Percentiles rank a stretch among this genome's conserved stretches.
phyloP scores from a whole-genome alignment of 1,284 basidiomycete genomes.

The Tylopilus orsonianus region DNA sequence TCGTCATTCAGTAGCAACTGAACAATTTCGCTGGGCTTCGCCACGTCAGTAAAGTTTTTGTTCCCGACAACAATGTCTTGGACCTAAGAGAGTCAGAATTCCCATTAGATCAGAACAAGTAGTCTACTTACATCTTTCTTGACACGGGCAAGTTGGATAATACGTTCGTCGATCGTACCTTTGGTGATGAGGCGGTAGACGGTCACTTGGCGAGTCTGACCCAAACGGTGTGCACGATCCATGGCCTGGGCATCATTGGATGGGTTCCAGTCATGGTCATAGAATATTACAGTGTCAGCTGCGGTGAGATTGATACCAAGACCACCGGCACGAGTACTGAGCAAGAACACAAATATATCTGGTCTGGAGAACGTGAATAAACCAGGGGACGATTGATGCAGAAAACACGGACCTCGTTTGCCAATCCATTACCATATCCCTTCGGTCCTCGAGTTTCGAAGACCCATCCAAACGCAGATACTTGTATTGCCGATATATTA shows the following conservation, averaged over 20 bases:
- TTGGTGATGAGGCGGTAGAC: slow-evolving; percentile 97
- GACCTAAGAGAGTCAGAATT: slow-evolving; percentile 51
- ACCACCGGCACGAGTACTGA: slow-evolving; percentile 96
- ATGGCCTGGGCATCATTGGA: slow-evolving; percentile 99
- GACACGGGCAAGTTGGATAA: slow-evolving; percentile 89
- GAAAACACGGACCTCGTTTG: slow-evolving; percentile 78
- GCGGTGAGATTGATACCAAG: slow-evolving; percentile 98
- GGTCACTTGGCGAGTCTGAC: slow-evolving; percentile 98
- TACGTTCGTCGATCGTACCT: slow-evolving; percentile 98
- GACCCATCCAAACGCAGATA: slow-evolving; percentile 95
- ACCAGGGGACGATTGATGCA: slow-evolving; percentile 1
- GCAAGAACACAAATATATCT: slow-evolving; percentile 93
- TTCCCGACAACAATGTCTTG: slow-evolving; percentile 99
- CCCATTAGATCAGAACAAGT: not conserved
- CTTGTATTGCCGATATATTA: slow-evolving; percentile 97
- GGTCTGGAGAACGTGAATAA: slow-evolving; percentile 50
- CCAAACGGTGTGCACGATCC: slow-evolving; percentile 98
- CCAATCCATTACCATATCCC: slow-evolving; percentile 99
- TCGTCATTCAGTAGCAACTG: slow-evolving; percentile 95
- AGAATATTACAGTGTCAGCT: slow-evolving; percentile 97
- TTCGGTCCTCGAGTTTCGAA: slow-evolving; percentile 92
- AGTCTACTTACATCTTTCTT: slow-evolving; percentile 83
- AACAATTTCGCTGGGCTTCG: slow-evolving; percentile 97
- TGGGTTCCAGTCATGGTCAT: slow-evolving; percentile 99
- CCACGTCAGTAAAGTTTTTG: slow-evolving; percentile 89